Percentiles rank a stretch among this genome's conserved stretches.
Evolutionary conservation across 192 early-diverging fungal genomes (phyloP).

Genomic region (Coemansia sp.): DNA sequence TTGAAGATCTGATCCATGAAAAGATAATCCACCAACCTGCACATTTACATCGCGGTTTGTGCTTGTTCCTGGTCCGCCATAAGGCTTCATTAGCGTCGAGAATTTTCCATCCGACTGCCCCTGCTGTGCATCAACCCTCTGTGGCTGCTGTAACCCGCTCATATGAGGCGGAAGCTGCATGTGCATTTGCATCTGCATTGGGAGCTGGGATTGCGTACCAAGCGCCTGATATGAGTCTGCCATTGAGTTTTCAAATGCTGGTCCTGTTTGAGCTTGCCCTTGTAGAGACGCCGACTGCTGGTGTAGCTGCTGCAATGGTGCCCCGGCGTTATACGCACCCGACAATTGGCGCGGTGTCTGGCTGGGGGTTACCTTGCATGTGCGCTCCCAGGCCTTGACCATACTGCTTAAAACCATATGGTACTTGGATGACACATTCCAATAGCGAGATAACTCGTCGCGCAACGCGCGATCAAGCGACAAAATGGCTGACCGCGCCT

Average conservation of each 20-base stretch:
- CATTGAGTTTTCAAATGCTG: constrained; percentile 17
- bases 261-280: constrained; percentile 2
- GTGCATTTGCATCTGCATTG: constrained; percentile 51
- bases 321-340: not conserved
- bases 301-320: constrained; percentile 1
- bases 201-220: constrained; percentile 20
- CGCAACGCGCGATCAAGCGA: constrained; percentile 44
- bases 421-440: constrained; percentile 54
- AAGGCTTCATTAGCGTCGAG: constrained; percentile 36
- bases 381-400: constrained; percentile 57
- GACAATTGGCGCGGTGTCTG: constrained; percentile 25
- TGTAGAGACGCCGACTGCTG: constrained; percentile 12
- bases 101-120: constrained; percentile 10
- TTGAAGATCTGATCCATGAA: not conserved
- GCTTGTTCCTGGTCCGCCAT: constrained; percentile 7
- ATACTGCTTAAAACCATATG: constrained; percentile 48
- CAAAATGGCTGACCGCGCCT: constrained; percentile 49
- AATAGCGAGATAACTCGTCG: constrained; percentile 51
- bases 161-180: constrained; percentile 29
- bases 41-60: not conserved
- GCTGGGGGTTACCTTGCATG: constrained; percentile 40
- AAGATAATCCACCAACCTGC: not conserved
- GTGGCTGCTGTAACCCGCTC: not conserved
- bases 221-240: constrained; percentile 28
- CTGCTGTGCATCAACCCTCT: not conserved